A percentile compares a stretch with the other conserved stretches of the same genome.
These are phyloP conservation scores for Cadophora luteo-olivacea DNA, from an alignment of 2,329 filamentous ascomycete genomes.

Conservation along the genomic window DNA sequence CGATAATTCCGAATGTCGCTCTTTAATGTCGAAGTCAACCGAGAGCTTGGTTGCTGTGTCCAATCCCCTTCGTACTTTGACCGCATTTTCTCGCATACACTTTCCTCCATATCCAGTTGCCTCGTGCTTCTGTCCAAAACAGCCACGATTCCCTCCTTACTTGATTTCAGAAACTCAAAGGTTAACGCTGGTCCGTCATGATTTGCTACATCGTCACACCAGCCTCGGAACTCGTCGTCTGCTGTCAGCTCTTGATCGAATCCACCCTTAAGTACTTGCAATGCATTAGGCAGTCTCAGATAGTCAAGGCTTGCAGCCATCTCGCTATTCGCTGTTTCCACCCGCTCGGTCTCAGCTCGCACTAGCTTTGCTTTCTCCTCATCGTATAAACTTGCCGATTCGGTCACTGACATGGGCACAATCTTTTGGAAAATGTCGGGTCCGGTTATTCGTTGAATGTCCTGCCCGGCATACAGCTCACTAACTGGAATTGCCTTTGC, in stretches of 20 bases:
- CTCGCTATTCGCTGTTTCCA: conserved; percentile 91
- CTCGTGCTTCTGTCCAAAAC: conserved; percentile 82
- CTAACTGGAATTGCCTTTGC: conserved; percentile 97
- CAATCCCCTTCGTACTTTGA: conserved; percentile 95
- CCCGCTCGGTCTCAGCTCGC: conserved; percentile 89
- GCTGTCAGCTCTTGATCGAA: conserved; percentile 88
- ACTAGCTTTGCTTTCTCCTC: conserved; percentile 98
- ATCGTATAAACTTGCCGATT: conserved; percentile 95
- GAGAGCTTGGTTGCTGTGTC: conserved; percentile 94
- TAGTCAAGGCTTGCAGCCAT: conserved; percentile 97
- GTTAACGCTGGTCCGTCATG: conserved; percentile 80
- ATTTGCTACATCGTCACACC: conserved; percentile 91
- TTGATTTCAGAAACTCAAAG: conserved; percentile 78
- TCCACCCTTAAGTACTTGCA: conserved; percentile 91
- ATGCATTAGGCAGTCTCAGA: conserved; percentile 83
- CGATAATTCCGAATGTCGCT: conserved; percentile 88
- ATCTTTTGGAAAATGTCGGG: conserved; percentile 98
- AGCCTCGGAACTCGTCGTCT: conserved; percentile 89
- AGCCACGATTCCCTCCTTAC: conserved; percentile 76
- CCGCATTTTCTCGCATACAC: conserved; percentile 98
- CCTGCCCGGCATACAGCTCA: conserved; percentile 95
- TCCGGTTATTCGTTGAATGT: conserved; percentile 95
- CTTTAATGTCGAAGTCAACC: conserved; percentile 85
- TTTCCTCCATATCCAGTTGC: conserved; percentile 95
- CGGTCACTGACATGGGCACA: conserved; percentile 92